Conservation (phyloP, 2,329 filamentous ascomycete species). For the Beauveria medogensis region DNA sequence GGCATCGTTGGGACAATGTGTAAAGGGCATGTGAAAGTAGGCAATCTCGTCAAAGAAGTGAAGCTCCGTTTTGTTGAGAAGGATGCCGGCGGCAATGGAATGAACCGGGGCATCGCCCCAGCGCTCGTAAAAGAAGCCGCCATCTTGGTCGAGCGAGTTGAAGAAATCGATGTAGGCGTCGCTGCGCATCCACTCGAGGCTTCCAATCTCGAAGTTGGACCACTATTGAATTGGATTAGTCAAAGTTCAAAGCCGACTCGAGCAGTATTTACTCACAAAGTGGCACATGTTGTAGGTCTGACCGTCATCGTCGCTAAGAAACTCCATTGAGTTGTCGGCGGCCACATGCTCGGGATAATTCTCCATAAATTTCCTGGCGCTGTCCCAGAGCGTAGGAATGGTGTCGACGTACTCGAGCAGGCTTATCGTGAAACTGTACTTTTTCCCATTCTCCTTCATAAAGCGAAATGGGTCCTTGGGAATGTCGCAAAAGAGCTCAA, state of each 20-base stretch:
- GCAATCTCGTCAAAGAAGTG: constrained; percentile 99
- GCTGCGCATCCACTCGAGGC: constrained; percentile 86
- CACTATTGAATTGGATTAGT: constrained; percentile 49
- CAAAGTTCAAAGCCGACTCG: constrained; percentile 4
- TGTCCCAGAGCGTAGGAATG: constrained; percentile 93
- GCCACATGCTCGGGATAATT: constrained; percentile 82
- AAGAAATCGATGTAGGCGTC: constrained; percentile 88
- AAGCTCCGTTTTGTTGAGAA: constrained; percentile 86
- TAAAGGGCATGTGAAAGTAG: constrained; percentile 97
- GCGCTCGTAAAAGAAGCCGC: constrained; percentile 96
- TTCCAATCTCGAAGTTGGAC: constrained; percentile 98
- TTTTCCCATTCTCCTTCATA: constrained; percentile 95
- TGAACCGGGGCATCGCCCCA: constrained; percentile 98
- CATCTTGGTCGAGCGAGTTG: constrained; percentile 81
- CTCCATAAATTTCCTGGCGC: constrained; percentile 87
- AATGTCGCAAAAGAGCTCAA: constrained; percentile 94
- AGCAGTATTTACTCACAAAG: constrained; percentile 57
- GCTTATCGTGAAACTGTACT: constrained; percentile 95
- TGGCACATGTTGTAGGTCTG: constrained; percentile 96
- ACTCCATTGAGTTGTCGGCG: constrained; percentile 78
- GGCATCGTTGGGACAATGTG: constrained; percentile 90
- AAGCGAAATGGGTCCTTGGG: constrained; percentile 93
- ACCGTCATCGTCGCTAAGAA: constrained; percentile 85
- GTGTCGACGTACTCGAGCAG: constrained; percentile 96
- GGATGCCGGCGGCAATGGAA: constrained; percentile 83